These are phyloP conservation scores for Phytopythium cucurbitacearum DNA, from an alignment of 352 stramenopile genomes.

Conservation along the genomic window DNA sequence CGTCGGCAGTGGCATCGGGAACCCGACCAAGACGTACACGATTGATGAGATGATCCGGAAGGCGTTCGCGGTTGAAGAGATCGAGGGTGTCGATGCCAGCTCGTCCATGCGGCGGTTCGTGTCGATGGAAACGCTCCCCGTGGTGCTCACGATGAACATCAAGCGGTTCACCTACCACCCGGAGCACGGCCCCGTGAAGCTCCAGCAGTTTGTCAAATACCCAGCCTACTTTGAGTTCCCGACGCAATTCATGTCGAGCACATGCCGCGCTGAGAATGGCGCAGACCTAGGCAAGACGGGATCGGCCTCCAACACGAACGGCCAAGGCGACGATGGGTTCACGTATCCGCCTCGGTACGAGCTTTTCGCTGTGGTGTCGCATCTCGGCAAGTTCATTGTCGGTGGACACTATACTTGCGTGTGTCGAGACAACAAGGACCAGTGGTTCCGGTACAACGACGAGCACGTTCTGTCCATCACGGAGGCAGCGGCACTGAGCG, in stretches of 20 bases:
- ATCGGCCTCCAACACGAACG: background rate
- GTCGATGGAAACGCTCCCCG: slow-evolving; percentile 66
- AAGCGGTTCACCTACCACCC: slow-evolving; percentile 87
- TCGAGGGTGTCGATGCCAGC: slow-evolving; percentile 44
- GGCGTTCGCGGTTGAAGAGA: slow-evolving; percentile 71
- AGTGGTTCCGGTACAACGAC: slow-evolving; percentile 84
- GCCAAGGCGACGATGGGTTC: slow-evolving; percentile 22
- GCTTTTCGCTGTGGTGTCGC: slow-evolving; percentile 80
- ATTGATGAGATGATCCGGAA: slow-evolving; percentile 76
- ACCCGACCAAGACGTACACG: slow-evolving; percentile 33
- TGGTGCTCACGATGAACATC: slow-evolving; percentile 78
- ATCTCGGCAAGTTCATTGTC: slow-evolving; percentile 75
- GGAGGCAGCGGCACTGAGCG: slow-evolving; percentile 57
- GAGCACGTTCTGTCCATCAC: slow-evolving; percentile 77
- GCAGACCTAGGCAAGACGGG: background rate
- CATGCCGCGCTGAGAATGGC: slow-evolving; percentile 53
- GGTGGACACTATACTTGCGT: slow-evolving; percentile 82
- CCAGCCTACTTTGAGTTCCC: slow-evolving; percentile 68
- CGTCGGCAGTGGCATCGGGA: background rate
- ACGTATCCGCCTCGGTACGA: slow-evolving; percentile 58
- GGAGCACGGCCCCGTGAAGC: slow-evolving; percentile 68
- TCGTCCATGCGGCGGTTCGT: slow-evolving; percentile 69
- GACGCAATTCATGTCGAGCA: slow-evolving; percentile 53
- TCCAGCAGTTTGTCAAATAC: slow-evolving; percentile 85
- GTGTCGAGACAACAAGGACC: slow-evolving; percentile 85